A percentile compares a stretch with the other conserved stretches of the same genome.
These are phyloP conservation scores for Skeletonema potamos DNA, from an alignment of 108 stramenopile genomes.

Conservation along the genomic window DNA sequence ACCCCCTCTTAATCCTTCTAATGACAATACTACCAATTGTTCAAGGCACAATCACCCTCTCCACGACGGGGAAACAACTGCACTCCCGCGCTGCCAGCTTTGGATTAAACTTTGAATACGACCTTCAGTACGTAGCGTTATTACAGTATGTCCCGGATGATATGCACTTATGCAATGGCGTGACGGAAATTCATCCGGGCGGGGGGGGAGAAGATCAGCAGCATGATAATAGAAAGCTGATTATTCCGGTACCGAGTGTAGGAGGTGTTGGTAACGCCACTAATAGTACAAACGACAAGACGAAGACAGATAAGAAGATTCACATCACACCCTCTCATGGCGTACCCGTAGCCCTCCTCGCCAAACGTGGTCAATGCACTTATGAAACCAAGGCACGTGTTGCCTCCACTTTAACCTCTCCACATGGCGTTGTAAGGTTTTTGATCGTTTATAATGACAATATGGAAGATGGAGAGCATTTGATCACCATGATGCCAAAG, in stretches of 20 bases:
- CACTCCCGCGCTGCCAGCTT: constrained; percentile 31
- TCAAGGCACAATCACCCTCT: constrained; percentile 6
- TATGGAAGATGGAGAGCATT: constrained; percentile 5
- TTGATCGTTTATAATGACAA: constrained; percentile 45
- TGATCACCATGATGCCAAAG: constrained; percentile 40
- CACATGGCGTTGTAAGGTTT: constrained; percentile 33
- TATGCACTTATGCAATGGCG: constrained; percentile 17
- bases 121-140: constrained; percentile 24
- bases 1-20: no score
- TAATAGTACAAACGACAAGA: not conserved
- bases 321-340: not conserved
- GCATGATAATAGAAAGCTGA: not conserved
- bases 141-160: constrained; percentile 23
- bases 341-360: constrained; percentile 37
- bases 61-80: constrained; percentile 16
- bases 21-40: not conserved
- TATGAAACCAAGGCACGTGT: constrained; percentile 48
- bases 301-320: constrained; percentile 5
- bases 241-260: not conserved
- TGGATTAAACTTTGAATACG: constrained; percentile 27
- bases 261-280: not conserved
- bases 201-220: not conserved
- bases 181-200: not conserved
- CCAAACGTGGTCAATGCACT: constrained; percentile 44
- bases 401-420: constrained; percentile 18